These are phyloP conservation scores for Rauvolfia tetraphylla DNA, from an alignment of 257 asterid genomes.

Conservation along the genomic window DNA sequence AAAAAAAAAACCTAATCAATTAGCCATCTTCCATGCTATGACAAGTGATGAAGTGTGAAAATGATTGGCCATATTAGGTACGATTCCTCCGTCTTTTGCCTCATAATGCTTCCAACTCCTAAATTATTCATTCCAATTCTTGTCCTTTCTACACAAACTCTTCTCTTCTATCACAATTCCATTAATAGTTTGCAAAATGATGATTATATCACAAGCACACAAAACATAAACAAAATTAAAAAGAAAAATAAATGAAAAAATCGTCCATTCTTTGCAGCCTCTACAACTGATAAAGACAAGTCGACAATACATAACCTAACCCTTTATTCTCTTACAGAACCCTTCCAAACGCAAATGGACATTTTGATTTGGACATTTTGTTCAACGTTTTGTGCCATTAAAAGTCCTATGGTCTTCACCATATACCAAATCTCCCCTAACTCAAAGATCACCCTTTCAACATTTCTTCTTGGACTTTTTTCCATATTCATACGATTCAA, in stretches of 20 bases:
- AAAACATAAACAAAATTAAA: neutral
- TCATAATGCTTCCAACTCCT: conserved; percentile 4
- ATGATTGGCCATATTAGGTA: neutral
- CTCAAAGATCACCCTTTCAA: neutral
- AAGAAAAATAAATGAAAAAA: neutral
- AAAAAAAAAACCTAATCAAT: neutral
- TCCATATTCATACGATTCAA: conserved; percentile 4
- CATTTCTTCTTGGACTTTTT: conserved; percentile 19
- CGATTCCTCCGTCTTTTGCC: neutral
- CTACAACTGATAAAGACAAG: conserved; percentile 6
- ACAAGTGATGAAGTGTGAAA: neutral
- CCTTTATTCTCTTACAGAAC: conserved; percentile 15
- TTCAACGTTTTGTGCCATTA: conserved; percentile 8
- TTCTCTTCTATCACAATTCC: conserved; percentile 18
- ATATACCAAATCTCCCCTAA: neutral
- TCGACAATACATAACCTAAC: conserved; percentile 10
- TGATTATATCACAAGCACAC: neutral
- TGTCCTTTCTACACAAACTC: conserved; percentile 10
- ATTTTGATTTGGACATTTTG: conserved; percentile 6
- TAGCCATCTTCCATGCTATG: neutral
- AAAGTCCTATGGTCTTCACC: conserved; percentile 3
- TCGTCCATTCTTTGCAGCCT: conserved; percentile 2
- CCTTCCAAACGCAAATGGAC: conserved; percentile 20
- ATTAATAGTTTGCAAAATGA: neutral
- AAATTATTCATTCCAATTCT: conserved; percentile 14